A percentile compares a stretch with the other conserved stretches of the same genome.
Conservation (phyloP, 306 rosid genomes). For the Adenanthera pavonina region DNA sequence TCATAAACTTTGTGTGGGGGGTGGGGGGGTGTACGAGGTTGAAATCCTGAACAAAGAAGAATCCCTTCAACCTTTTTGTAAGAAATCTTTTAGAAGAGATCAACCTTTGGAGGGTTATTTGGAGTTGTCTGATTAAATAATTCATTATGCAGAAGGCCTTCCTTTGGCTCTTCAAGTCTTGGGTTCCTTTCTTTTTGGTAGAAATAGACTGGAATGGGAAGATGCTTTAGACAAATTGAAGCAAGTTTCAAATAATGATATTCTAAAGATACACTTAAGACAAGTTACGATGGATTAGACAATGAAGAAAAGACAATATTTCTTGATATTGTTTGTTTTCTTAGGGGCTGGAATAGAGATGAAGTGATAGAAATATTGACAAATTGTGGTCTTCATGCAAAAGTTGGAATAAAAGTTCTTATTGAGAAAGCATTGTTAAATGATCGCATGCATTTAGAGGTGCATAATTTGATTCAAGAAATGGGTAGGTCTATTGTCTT, state of each 20-base stretch:
- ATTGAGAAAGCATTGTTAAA: neutral
- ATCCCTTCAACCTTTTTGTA: no score
- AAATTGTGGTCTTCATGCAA: neutral
- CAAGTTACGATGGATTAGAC: no score
- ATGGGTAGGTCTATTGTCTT: neutral
- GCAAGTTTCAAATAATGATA: neutral
- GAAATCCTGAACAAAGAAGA: no score
- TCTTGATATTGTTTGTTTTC: neutral
- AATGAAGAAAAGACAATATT: no score
- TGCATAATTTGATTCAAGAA: constrained; percentile 45
- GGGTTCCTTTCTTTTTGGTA: neutral
- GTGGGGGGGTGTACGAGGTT: no score
- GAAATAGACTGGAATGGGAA: neutral
- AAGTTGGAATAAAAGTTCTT: neutral
- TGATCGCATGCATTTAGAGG: neutral
- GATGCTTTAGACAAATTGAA: neutral
- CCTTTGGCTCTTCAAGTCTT: no score
- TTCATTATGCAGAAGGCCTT: no score
- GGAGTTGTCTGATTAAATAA: no score
- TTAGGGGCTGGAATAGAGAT: neutral
- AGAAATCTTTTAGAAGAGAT: no score
- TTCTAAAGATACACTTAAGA: no score
- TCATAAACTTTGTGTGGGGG: no score
- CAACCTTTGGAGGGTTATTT: no score
- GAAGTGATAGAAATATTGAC: neutral